Base-by-base conservation (phyloP, 495 filamentous ascomycete genomes). In the Aspergillus saccharolyticus region DNA sequence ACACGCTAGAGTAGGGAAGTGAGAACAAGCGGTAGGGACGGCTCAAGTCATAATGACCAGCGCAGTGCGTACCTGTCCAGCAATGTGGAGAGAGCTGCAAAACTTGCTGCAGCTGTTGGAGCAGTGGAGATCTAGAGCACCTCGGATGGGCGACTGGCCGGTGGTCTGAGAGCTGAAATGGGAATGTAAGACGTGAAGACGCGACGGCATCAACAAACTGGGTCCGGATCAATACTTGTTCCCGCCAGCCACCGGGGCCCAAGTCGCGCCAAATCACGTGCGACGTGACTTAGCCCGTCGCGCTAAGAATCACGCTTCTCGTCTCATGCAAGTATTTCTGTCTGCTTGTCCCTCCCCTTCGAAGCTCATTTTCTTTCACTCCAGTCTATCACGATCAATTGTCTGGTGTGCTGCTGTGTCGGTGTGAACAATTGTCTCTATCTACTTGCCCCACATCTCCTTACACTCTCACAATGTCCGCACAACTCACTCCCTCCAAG, bases 401-500 rank as follows among this genome's bases (percentile, higher is more conserved):
- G 30, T 44, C 19, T 50, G 43, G 57, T 42, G 43, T 30, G 28
- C 56, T 58, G 47, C 25, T 60, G 62, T 71, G 57, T 61, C 56
- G 58, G 59, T 60, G 43, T 63, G 52, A 63, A 44, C 59, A 61
- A 52, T 66, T 60, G 22, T 63, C 57, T 44, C 62, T 28, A 39
- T 56, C 20, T 50, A 42, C 45, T 50, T 58, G 49, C 42, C 48
- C 10, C 54, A 53, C 39, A 14, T 7, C 55, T 20, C 21, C 25
- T 55, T 47, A 68, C 15, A 69, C 57, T 71, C 48, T 64, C 51
- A 54, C 65, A 75, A 89, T 91, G 89, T 77, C 88, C 64, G 77
- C 83, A 53, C 77, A 89, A 66, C 69, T 90, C 68, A 94, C 89
- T 61, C 89, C 90, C 53, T 94, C 90, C 59, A 94, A 96, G 83